Evolutionary conservation across 2,329 filamentous ascomycete species (phyloP), one percentile per base, ranked within the genome.

Genomic region (Penicillium sp.): DNA sequence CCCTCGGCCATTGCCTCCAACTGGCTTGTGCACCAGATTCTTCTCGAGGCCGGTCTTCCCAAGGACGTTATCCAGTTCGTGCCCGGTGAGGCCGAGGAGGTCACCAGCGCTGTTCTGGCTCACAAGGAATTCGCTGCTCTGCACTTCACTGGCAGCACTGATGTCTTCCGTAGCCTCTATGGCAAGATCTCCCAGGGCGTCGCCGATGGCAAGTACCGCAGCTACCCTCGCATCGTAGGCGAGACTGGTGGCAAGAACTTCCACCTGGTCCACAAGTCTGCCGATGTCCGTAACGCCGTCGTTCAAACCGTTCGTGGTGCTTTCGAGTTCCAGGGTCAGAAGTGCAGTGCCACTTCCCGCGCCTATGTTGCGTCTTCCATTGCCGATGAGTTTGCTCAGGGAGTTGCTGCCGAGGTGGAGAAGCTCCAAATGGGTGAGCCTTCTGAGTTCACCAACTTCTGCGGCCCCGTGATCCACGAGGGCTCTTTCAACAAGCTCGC

Each of bases 161-260:
- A 85, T 45, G 89, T 97, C 28, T 96, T 97, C 85, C 87, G 90
- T 57, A 85, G 85, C 67, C 80, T 97, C 12, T 96, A 95, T 71
- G 90, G 90, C 16, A 84, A 90, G 71, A 96, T 96, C 65, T 89
- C 90, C 10, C 79, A 82, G 58, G 89, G 89, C 38, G 86, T 95
- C 18, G 88, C 89, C 5, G 85, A 91, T 66, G 90, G 88, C 58
- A 87, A 84, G 54, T 97, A 95, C 77, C 80, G 81, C 58, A 85
- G 87, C 64, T 97, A 96, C 74, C 91, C 90, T 42, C 86, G 90
- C 63, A 88, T 95, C 59, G 89, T 95, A 4, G 90, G 90, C 55
- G 90, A 95, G 80, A 95, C 90, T 26, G 90, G 90, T 54, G 90
- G 90, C 70, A 95, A 95, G 84, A 95, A 95, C 80, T 95, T 92